Evolutionary conservation across 1,284 basidiomycete genomes (phyloP).

Genomic region (Ceratobasidium theobromae): DNA sequence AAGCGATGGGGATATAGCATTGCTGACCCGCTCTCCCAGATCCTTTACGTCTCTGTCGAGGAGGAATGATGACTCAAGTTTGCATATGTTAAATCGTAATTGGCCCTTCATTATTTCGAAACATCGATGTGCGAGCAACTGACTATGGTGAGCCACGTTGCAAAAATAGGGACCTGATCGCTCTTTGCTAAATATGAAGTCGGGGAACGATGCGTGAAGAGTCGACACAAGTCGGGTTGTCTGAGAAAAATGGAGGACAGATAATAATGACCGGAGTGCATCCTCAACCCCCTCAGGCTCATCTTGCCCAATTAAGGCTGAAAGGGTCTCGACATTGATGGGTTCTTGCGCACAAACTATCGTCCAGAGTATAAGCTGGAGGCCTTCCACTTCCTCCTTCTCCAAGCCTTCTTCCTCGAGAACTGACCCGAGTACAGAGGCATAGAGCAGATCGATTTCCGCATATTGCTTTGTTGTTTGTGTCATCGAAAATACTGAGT

Average conservation of each 20-base stretch:
- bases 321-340: no score
- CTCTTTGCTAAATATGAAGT: background rate
- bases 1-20: background rate
- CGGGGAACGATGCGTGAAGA: background rate
- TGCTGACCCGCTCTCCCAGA: background rate
- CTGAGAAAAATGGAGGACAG: background rate
- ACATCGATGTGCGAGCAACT: background rate
- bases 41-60: background rate
- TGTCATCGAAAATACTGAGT: no score
- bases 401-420: no score
- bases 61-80: constrained; percentile 7
- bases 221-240: background rate
- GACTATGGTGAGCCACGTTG: background rate
- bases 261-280: no score
- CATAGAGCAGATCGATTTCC: no score
- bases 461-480: no score
- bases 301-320: no score
- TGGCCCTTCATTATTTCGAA: background rate
- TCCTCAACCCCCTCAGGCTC: no score
- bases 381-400: no score
- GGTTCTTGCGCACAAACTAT: no score
- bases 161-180: background rate
- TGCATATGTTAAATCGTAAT: background rate
- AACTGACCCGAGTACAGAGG: no score
- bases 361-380: no score